Evolutionary conservation across 2,329 filamentous ascomycete genomes (phyloP), one percentile per base, ranked within the genome.

Genomic region (Epichloe hybrida): DNA sequence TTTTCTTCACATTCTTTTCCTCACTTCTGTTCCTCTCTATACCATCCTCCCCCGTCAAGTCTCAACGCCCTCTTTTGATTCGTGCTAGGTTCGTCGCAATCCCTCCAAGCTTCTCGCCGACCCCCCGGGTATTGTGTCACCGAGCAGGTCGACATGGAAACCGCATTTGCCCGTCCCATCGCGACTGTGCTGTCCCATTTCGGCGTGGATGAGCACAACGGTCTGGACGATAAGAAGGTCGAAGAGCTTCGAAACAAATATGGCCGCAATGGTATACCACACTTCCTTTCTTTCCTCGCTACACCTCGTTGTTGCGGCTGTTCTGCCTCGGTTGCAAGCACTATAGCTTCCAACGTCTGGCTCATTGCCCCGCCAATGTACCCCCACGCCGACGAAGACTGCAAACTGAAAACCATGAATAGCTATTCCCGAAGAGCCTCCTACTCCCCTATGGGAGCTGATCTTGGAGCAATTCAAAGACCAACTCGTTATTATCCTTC

Each of bases 391-490:
- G 42, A 54, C 47, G 11, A 20, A 21, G 34, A 17, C 38, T 49
- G 27, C 43, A 21, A 39, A 17, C 38, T 49, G 35, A 48, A 37
- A 49, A 47, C 44, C 48, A 48, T 38, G 15, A 31, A 42, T 56
- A 81, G 77, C 76, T 46, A 81, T 81, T 55, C 70, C 77, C 44
- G 93, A 98, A 72, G 93, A 98, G 57, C 93, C 93, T 50, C 89
- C 93, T 3, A 98, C 93, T 35, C 93, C 93, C 39, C 67, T 98
- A 46, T 98, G 91, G 93, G 81, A 97, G 70, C 83, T 98, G 56
- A 88, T 98, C 51, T 78, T 98, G 53, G 93, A 98, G 71, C 93
- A 98, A 68, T 98, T 98, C 78, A 96, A 98, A 71, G 93, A 98
- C 66, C 93, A 98, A 69, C 81, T 98, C 46, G 93, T 98, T 58